Conservation (phyloP, 2,329 filamentous ascomycete genomes). For the Grosmannia penicillata region DNA sequence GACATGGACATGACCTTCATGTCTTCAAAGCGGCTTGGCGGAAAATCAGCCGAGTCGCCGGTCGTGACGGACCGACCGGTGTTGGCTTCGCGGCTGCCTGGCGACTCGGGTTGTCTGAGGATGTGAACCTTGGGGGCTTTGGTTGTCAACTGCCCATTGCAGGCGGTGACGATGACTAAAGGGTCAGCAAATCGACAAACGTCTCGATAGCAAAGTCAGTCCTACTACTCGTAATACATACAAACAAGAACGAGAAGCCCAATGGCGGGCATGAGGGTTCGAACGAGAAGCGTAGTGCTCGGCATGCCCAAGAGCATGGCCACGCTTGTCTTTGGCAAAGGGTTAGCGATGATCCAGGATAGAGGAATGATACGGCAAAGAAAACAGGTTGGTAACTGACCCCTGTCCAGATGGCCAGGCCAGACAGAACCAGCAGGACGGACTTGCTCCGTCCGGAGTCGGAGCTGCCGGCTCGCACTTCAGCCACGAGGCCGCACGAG, state of each 20-base stretch:
- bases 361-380: not conserved
- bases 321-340: constrained; percentile 33
- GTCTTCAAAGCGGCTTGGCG: constrained; percentile 32
- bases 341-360: not conserved
- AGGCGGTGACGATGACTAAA: constrained; percentile 24
- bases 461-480: constrained; percentile 15
- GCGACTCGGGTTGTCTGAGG: constrained; percentile 22
- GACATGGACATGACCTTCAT: constrained; percentile 26
- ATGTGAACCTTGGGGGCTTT: constrained; percentile 15
- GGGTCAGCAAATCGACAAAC: too few relatives aligned
- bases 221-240: constrained; percentile 18
- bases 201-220: too few relatives aligned
- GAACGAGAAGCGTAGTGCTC: constrained; percentile 25
- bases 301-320: constrained; percentile 33
- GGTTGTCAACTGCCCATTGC: constrained; percentile 19
- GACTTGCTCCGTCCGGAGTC: constrained; percentile 22
- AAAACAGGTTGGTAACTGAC: constrained; percentile 22
- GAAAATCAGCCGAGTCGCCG: constrained; percentile 24
- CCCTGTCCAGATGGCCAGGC: constrained; percentile 37
- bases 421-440: constrained; percentile 25
- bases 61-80: constrained; percentile 25
- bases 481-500: constrained; percentile 19
- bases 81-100: constrained; percentile 19
- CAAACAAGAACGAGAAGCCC: constrained; percentile 34
- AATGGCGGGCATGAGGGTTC: constrained; percentile 34